Conservation (phyloP, 495 filamentous ascomycete genomes). For the Penicillium cosmopolitanum region DNA sequence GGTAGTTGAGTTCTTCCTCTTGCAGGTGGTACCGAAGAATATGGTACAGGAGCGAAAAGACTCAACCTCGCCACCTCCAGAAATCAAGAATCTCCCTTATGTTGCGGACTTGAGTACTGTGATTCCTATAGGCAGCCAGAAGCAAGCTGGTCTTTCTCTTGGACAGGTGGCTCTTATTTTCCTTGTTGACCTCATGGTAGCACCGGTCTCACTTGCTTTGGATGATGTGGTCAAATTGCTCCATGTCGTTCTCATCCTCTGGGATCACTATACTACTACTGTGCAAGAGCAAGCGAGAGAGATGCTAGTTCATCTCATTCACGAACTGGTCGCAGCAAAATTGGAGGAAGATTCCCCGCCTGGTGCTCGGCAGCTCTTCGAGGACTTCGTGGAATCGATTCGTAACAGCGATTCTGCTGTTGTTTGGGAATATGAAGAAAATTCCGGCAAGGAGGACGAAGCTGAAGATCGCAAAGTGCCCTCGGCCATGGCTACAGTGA, state of each 20-base stretch:
- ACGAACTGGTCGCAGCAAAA: constrained; percentile 91
- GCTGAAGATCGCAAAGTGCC: constrained; percentile 81
- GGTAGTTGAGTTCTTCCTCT: constrained; percentile 89
- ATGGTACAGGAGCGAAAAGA: constrained; percentile 90
- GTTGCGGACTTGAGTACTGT: constrained; percentile 81
- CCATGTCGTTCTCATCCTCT: constrained; percentile 90
- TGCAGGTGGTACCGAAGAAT: constrained; percentile 85
- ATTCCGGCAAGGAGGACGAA: constrained; percentile 69
- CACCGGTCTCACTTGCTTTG: constrained; percentile 74
- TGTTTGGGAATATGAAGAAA: constrained; percentile 93
- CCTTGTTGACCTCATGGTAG: constrained; percentile 94
- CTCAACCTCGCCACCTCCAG: constrained; percentile 68
- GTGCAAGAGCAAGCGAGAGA: constrained; percentile 96
- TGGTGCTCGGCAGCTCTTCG: constrained; percentile 72
- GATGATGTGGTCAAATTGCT: constrained; percentile 83
- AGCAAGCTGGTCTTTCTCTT: constrained; percentile 86
- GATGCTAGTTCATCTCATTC: constrained; percentile 97
- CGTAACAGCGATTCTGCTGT: constrained; percentile 82
- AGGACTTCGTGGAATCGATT: constrained; percentile 89
- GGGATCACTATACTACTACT: constrained; percentile 94
- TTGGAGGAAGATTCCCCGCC: constrained; percentile 72
- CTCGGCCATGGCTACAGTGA: constrained; percentile 79
- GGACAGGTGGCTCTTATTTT: constrained; percentile 93
- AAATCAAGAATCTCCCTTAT: constrained; percentile 78
- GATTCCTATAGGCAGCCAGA: constrained; percentile 77